These are phyloP conservation scores for Mucor piriformis DNA, from an alignment of 371 early-diverging fungal species.

Conservation along the genomic window DNA sequence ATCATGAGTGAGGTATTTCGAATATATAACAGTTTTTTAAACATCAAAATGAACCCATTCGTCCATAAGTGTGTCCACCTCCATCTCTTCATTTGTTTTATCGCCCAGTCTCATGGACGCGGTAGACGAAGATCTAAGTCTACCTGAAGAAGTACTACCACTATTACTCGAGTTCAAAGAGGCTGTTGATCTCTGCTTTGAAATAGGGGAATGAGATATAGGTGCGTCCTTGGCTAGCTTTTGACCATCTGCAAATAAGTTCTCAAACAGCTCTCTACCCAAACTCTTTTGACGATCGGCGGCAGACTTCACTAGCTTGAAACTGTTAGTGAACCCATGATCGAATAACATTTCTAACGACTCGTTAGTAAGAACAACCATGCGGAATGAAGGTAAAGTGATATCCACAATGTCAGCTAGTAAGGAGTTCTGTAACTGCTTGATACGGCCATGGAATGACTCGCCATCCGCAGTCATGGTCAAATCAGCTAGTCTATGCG, in stretches of 20 bases:
- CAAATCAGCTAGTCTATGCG: constrained; percentile 23
- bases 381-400: constrained; percentile 43
- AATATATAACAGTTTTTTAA: constrained; percentile 4
- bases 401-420: constrained; percentile 23
- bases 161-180: constrained; percentile 2
- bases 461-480: constrained; percentile 16
- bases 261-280: constrained; percentile 63
- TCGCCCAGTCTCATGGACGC: constrained; percentile 12
- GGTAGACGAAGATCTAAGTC: constrained; percentile 11
- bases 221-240: constrained; percentile 41
- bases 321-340: constrained; percentile 63
- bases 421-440: constrained; percentile 25
- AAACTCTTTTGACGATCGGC: constrained; percentile 55
- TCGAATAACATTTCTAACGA: constrained; percentile 70
- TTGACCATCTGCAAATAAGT: constrained; percentile 59
- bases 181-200: neutral
- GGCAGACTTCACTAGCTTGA: constrained; percentile 63
- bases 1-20: too few relatives aligned
- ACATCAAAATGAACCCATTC: constrained; percentile 47
- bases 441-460: constrained; percentile 20
- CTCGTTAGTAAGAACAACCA: constrained; percentile 69
- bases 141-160: constrained; percentile 4
- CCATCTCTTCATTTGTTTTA: constrained; percentile 26
- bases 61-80: constrained; percentile 40
- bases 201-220: neutral